Conservation (phyloP, 352 stramenopile species). For the Globisporangium cystogenes region DNA sequence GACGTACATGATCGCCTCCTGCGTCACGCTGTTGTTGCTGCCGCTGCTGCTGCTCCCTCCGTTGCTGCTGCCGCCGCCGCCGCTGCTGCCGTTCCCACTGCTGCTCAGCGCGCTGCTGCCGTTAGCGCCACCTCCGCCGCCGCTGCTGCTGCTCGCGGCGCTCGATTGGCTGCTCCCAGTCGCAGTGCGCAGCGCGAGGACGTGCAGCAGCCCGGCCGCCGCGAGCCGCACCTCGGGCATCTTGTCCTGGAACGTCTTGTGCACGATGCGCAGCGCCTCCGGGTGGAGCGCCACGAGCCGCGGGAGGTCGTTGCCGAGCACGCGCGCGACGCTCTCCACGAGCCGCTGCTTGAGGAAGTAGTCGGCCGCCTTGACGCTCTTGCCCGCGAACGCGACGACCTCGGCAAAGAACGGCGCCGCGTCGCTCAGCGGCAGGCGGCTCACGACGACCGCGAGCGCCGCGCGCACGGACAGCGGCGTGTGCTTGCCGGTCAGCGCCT, state of each 20-base stretch:
- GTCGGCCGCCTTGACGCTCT: conserved; percentile 52
- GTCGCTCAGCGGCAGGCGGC: conserved; percentile 47
- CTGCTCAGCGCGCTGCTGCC: conserved; percentile 7
- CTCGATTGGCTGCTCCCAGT: conserved; percentile 12
- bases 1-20: conserved; percentile 69
- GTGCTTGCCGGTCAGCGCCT: conserved; percentile 45
- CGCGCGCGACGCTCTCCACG: conserved; percentile 56
- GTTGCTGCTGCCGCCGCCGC: conserved; percentile 7
- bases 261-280: conserved; percentile 71
- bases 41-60: conserved; percentile 8
- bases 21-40: conserved; percentile 24
- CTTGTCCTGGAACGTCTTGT: conserved; percentile 73
- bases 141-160: conserved; percentile 2
- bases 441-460: conserved; percentile 64
- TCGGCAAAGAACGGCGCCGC: conserved; percentile 63
- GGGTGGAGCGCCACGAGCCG: conserved; percentile 39
- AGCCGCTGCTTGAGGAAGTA: conserved; percentile 80
- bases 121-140: conserved; percentile 14
- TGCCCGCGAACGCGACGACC: conserved; percentile 54
- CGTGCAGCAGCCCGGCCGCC: conserved; percentile 50
- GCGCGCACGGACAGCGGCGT: conserved; percentile 62
- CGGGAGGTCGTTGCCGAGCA: conserved; percentile 35
- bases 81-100: conserved; percentile 14
- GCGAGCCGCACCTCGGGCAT: conserved; percentile 61
- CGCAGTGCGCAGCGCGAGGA: conserved; percentile 51